Evolutionary conservation across 2,329 filamentous ascomycete species (phyloP).

Genomic region (Ophiocordyceps unilateralis): DNA sequence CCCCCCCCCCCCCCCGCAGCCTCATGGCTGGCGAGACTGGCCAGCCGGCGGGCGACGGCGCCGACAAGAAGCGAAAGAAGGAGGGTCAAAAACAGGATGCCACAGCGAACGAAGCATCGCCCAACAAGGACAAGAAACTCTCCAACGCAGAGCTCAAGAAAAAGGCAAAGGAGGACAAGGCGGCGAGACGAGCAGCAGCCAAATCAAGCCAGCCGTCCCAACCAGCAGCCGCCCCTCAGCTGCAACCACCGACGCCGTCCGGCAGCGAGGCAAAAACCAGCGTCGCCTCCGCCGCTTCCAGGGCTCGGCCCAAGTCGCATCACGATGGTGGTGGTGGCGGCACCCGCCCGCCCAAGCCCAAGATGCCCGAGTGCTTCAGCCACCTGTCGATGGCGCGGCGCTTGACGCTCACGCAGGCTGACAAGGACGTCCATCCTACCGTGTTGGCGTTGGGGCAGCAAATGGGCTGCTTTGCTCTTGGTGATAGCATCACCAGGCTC

Average conservation of each 20-base stretch:
- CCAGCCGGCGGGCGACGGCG: slow-evolving; percentile 10
- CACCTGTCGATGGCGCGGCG: slow-evolving; percentile 57
- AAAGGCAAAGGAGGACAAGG: slow-evolving; percentile 79
- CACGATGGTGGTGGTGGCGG: neutral
- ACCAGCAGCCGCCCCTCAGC: slow-evolving; percentile 18
- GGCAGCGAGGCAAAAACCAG: neutral
- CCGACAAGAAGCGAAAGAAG: slow-evolving; percentile 11
- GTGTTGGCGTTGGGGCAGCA: slow-evolving; percentile 76
- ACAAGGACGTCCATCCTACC: slow-evolving; percentile 71
- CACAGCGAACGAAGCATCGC: slow-evolving; percentile 2
- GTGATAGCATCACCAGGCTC: slow-evolving; percentile 75
- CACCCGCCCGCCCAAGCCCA: slow-evolving; percentile 16
- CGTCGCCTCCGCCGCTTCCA: neutral
- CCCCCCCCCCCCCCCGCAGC: slow-evolving; percentile 36
- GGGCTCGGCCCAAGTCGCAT: neutral
- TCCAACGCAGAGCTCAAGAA: slow-evolving; percentile 74
- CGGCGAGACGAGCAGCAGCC: slow-evolving; percentile 59
- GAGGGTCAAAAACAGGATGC: slow-evolving; percentile 2
- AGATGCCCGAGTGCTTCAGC: slow-evolving; percentile 57
- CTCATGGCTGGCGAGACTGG: slow-evolving; percentile 16
- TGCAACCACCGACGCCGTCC: slow-evolving; percentile 10
- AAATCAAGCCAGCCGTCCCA: slow-evolving; percentile 35
- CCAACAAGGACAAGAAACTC: slow-evolving; percentile 34
- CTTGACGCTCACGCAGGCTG: slow-evolving; percentile 36
- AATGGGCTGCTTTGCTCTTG: slow-evolving; percentile 75